Evolutionary conservation across 331 rosid species (phyloP), one percentile per base, ranked within the genome.

Genomic region (Ulmus americana): DNA sequence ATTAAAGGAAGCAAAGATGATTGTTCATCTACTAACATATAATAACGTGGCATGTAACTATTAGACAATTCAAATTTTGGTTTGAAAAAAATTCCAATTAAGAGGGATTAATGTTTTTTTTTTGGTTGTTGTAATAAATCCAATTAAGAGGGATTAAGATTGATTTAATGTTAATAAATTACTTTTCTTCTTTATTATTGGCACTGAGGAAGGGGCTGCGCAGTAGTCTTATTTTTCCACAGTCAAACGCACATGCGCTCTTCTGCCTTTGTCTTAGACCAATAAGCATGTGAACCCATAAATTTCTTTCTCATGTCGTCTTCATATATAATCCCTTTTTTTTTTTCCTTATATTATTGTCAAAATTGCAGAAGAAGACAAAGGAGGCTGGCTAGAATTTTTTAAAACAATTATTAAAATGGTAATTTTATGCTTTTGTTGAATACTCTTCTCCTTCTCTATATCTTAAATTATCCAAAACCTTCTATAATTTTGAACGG

Each of bases 161-260:
- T 20, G 22, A 20, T 28, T 28, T 28, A 3, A 28, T 28, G 35
- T 28, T 28, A 28, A 28, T 2, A 28, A 28, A 28, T 28, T 3
- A 28, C 35, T 28, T 28, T 28, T 28, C 49, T 63, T 54, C 1
- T 42, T 51, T 20, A 40, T 42, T 56, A 45, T 42, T 42, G 68
- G 12, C 4, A 44, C 4, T 38, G 1, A 42, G 2, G 56, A 46
- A 45, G 81, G 28, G 87, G 83, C 84, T 75, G 84, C 87, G 68
- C 77, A 15, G 58, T 51, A 6, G 65, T 44, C 39, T 18, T 6
- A 11, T 50, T 58, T 66, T 78, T 71, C 82, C 76, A 80, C 71
- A 56, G 71, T 86, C 92, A 80, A 86, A 80, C 63, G 65, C 88
- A 76, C 86, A 64, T 77, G 88, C 69, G 58, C 70, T 39, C 60